phyloP scores from a whole-genome alignment of 1,284 basidiomycete species.

The Ganoderma boninense region DNA sequence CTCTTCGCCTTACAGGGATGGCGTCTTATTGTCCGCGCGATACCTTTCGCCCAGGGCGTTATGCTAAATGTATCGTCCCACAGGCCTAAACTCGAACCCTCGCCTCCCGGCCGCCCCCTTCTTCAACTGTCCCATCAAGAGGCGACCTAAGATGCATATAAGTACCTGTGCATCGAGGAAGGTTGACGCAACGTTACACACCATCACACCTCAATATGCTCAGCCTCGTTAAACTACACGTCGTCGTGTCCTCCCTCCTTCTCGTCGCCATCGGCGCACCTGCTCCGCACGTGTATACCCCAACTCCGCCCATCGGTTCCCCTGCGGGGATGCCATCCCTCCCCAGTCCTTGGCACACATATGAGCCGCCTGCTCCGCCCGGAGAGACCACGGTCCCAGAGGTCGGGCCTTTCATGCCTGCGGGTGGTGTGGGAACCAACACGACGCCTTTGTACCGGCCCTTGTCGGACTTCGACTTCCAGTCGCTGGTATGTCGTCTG shows the following conservation, averaged over 20 bases:
- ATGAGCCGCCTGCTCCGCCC: conserved; percentile 15
- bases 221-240: conserved; percentile 6
- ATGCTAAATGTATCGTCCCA: not conserved
- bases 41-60: not conserved
- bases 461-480: conserved; percentile 67
- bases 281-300: not conserved
- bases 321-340: not conserved
- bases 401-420: conserved; percentile 41
- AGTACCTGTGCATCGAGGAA: not conserved
- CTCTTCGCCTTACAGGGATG: not conserved
- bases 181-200: too few species aligned
- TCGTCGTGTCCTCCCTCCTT: not conserved
- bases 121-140: not conserved
- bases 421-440: conserved; percentile 50
- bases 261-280: not conserved
- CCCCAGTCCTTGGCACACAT: not conserved
- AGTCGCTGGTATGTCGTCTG: conserved; percentile 53
- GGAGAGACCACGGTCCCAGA: conserved; percentile 10
- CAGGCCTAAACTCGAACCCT: not conserved
- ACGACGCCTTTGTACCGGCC: conserved; percentile 57
- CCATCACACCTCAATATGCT: conserved; percentile 9
- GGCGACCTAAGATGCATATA: not conserved
- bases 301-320: too few species aligned
- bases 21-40: not conserved
- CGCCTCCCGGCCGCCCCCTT: not conserved